Percentiles rank a stretch among this genome's conserved stretches.
Evolutionary conservation across 2,329 filamentous ascomycete species (phyloP).

Genomic region (Trichoderma atroviride): DNA sequence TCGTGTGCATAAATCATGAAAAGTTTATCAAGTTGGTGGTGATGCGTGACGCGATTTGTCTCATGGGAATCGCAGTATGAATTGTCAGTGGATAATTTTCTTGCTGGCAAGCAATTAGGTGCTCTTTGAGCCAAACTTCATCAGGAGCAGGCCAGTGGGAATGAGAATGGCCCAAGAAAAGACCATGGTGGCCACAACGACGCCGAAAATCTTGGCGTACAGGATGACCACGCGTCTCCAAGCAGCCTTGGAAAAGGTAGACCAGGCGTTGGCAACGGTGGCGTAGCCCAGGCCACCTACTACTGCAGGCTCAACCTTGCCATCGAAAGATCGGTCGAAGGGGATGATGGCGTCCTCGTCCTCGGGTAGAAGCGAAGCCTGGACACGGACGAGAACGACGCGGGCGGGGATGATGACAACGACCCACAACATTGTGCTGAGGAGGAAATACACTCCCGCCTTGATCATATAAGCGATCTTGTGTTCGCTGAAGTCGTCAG

Average conservation of each 20-base stretch:
- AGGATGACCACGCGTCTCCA: constrained; percentile 75
- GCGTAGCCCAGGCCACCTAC: constrained; percentile 73
- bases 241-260: constrained; percentile 71
- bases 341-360: constrained; percentile 82
- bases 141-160: constrained; percentile 53
- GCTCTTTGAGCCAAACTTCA: constrained; percentile 26
- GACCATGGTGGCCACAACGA: constrained; percentile 53
- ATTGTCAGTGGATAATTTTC: background rate
- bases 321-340: constrained; percentile 85
- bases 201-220: constrained; percentile 69
- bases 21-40: background rate
- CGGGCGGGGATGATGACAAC: constrained; percentile 74
- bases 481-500: constrained; percentile 42
- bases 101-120: background rate
- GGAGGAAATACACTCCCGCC: constrained; percentile 47
- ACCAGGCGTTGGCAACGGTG: constrained; percentile 76
- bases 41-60: background rate
- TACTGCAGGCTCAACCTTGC: constrained; percentile 73
- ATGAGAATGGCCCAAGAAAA: constrained; percentile 52
- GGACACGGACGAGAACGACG: constrained; percentile 78
- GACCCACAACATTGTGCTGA: constrained; percentile 56
- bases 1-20: background rate
- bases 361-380: constrained; percentile 82
- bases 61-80: background rate
- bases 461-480: constrained; percentile 43